Conservation (phyloP, 2,329 filamentous ascomycete genomes). For the Ophiostoma sp. region DNA sequence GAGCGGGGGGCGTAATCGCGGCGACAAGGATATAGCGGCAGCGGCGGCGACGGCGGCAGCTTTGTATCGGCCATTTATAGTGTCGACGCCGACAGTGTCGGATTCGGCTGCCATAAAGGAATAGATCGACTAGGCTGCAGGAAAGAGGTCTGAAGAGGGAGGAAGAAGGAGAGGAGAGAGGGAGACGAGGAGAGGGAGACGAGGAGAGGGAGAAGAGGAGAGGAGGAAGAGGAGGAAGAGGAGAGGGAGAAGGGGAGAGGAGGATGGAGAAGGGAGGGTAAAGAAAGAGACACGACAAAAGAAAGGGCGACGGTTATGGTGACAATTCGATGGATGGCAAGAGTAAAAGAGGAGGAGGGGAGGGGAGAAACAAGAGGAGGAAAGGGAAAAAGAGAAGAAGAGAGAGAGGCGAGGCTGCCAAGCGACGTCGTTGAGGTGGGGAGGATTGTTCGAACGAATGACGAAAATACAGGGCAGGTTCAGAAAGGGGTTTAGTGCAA, state of each 20-base stretch:
- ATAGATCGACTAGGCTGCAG: no score
- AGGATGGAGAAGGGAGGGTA: background rate
- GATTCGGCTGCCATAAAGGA: conserved; percentile 23
- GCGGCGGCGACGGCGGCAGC: background rate
- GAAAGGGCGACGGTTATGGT: background rate
- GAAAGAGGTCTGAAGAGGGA: background rate
- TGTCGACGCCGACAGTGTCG: conserved; percentile 18
- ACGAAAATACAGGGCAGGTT: conserved; percentile 7
- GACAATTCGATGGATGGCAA: background rate
- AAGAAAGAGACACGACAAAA: background rate
- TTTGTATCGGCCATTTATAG: conserved; percentile 17
- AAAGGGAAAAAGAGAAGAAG: background rate
- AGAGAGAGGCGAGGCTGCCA: conserved; percentile 19
- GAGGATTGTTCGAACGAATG: conserved; percentile 12
- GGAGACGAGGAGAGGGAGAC: background rate
- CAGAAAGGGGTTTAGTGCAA: conserved; percentile 14
- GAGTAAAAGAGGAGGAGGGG: background rate
- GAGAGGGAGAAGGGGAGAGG: background rate
- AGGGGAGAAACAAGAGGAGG: background rate
- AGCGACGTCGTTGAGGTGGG: conserved; percentile 18
- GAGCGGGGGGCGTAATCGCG: background rate
- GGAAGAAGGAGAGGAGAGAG: background rate
- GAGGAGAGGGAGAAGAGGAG: background rate
- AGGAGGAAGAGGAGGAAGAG: background rate
- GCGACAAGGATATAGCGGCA: conserved; percentile 1